Base-by-base conservation (phyloP, 345 rosid species). In the Eucalyptus cloeziana region DNA sequence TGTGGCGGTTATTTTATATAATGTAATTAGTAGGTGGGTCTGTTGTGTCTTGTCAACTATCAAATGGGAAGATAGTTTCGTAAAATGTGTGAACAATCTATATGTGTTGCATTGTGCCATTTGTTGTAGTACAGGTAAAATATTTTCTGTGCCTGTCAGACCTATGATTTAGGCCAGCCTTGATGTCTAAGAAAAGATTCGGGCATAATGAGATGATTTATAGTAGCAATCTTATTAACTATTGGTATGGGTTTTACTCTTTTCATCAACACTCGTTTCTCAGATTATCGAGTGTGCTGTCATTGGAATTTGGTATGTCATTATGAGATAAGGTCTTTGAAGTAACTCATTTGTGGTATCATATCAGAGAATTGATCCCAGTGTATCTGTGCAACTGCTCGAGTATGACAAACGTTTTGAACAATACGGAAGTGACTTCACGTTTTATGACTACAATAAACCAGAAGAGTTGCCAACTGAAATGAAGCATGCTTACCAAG, bases 391-490 rank as follows among this genome's bases (percentile, higher is more conserved):
- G 69, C 95, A 94, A 87, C 93, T 97, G 91, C 92, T 96, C 89
- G 99, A 97, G 91, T 96, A 92, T 69, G 99, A 96, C 92, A 92
- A 91, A 90, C 94, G 98, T 56, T 97, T 97, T 71, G 95, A 91
- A 90, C 96, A 93, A 92, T 94, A 95, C 43, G 98, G 97, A 69
- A 92, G 89, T 86, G 97, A 97, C 85, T 97, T 96, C 91, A 91
- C 94, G 10, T 97, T 93, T 89, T 96, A 96, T 89, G 96, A 97
- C 93, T 97, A 97, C 88, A 96, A 96, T 88, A 91, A 93, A 56
- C 98, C 99, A 2, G 95, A 94, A 90, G 95, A 94, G 37, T 87
- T 97, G 90, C 96, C 99, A 3, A 16, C 58, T 87, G 91, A 95
- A 89, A 90, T 97, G 31, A 95, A 94, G 89, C 95, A 97, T 89